A percentile compares a stretch with the other conserved stretches of the same genome.
Conservation (phyloP, 2,329 filamentous ascomycete species). For the Didymosphaeria variabile region DNA sequence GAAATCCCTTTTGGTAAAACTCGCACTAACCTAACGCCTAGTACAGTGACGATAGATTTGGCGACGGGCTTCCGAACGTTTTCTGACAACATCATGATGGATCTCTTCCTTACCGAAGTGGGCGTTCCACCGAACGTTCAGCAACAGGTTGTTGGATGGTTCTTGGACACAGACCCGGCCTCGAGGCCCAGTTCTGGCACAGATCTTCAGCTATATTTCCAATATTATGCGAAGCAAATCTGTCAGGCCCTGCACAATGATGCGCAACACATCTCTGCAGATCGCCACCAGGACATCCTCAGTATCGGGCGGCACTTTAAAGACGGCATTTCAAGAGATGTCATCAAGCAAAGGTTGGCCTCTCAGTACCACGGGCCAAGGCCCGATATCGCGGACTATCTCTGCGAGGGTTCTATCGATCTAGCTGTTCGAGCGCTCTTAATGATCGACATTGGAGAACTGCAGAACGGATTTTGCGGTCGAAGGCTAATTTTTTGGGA, state of each 20-base stretch:
- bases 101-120: too few species aligned
- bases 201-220: background rate
- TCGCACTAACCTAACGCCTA: too few species aligned
- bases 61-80: too few species aligned
- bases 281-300: background rate
- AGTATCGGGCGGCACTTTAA: background rate
- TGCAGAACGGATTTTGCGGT: background rate
- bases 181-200: too few species aligned
- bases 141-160: too few species aligned
- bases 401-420: background rate
- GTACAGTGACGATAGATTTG: too few species aligned
- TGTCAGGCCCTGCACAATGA: background rate
- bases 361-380: too few species aligned
- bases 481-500: background rate
- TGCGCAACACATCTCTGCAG: background rate
- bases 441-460: background rate
- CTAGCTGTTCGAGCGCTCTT: background rate
- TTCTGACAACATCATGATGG: too few species aligned
- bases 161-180: too few species aligned
- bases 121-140: too few species aligned
- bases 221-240: background rate
- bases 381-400: background rate
- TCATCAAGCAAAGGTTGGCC: background rate
- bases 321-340: background rate
- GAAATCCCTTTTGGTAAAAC: too few species aligned